Evolutionary conservation across 1,284 basidiomycete species (phyloP), one percentile per base, ranked within the genome.

Genomic region (Malassezia vespertilionis): DNA sequence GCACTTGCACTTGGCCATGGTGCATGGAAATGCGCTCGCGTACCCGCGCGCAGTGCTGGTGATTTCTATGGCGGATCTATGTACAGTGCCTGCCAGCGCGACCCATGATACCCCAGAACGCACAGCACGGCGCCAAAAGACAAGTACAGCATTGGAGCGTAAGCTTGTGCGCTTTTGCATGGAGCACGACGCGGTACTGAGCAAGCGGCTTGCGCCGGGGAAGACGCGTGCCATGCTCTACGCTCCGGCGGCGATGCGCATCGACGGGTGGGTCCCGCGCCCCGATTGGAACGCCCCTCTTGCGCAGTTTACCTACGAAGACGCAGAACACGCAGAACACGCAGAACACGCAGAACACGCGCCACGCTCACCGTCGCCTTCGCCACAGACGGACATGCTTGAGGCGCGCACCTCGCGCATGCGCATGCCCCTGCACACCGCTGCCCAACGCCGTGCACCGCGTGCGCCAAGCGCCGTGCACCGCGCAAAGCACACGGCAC

Each of bases 101-200:
- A 40, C 14, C 10, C 20, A 5, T 10, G 54, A 51, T 9, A 23
- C 52, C 3, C 14, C 27, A 9, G 34, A 45, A 11, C 40, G 49
- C 31, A 27, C 49, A 11, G 35, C 34, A 18, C 57, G 52, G 11
- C 44, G 57, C 15, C 35, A 46, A 26, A 61, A 60, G 39, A 54
- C 50, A n/a, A 47, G 49, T 37, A 45, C 36, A 35, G 44, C 53
- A 15, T 52, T 59, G 44, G 60, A 60, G 24, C 58, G 60, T 38
- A 56, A 56, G 44, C 57, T 61, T 15, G 53, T 59, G 4, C 51
- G 60, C 12, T 32, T 55, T 22, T 46, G 54, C 2, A 51, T 61
- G 28, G 46, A 46, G 17, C 40, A 55, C 11, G 43, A 52, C 2
- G 37, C 24, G 8, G 46, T 53, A 15, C 12, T 50, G 9, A 49